Percentiles rank a stretch among this genome's conserved stretches.
These are phyloP conservation scores for Hypoxylon crocopeplum DNA, from an alignment of 495 filamentous ascomycete species.

Conservation along the genomic window DNA sequence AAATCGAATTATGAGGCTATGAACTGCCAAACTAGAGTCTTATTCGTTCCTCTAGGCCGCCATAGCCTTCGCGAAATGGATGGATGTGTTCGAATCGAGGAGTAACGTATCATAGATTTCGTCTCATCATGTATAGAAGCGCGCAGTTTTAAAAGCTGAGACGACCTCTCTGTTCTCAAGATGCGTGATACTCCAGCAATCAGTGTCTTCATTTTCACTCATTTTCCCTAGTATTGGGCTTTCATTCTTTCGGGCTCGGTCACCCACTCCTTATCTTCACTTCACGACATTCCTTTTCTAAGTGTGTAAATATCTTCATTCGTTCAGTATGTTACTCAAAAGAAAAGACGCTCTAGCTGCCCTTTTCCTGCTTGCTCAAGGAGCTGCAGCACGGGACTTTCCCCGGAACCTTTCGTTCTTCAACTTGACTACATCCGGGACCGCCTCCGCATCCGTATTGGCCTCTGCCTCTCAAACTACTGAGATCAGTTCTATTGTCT, in stretches of 20 bases:
- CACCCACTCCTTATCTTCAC: slow-evolving; percentile 13
- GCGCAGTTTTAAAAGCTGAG: slow-evolving; percentile 9
- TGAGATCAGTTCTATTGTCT: no score
- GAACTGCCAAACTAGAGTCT: no score
- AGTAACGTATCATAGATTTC: background rate
- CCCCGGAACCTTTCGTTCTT: background rate
- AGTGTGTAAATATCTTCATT: slow-evolving; percentile 2
- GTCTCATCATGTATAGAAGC: background rate
- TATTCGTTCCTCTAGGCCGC: no score
- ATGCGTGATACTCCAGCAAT: background rate
- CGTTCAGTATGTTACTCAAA: slow-evolving; percentile 27
- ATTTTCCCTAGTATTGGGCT: slow-evolving; percentile 10
- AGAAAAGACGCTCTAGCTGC: slow-evolving; percentile 16
- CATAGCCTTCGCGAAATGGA: no score
- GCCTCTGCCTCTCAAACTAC: background rate
- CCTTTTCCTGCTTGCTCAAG: slow-evolving; percentile 14
- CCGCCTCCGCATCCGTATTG: no score
- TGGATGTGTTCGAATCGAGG: no score
- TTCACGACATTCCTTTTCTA: slow-evolving; percentile 6
- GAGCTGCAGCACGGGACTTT: slow-evolving; percentile 3
- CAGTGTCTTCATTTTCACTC: slow-evolving; percentile 20
- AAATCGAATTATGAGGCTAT: no score
- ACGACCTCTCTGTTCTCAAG: background rate
- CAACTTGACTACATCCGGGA: no score
- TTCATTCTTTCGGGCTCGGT: slow-evolving; percentile 22